Base-by-base conservation (phyloP, 352 stramenopile genomes). In the Phytophthora cajani region DNA sequence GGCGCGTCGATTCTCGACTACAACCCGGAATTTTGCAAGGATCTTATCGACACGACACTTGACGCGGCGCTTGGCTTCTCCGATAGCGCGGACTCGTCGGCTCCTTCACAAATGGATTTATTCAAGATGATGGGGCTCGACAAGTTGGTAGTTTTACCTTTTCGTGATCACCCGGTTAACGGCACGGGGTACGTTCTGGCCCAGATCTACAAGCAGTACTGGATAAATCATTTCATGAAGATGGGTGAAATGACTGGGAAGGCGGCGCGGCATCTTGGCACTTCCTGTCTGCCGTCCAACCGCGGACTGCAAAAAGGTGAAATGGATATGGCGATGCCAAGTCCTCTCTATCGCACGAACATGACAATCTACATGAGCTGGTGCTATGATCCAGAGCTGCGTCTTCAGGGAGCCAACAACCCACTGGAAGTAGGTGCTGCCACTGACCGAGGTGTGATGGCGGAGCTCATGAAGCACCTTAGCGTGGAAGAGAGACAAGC, bases 1-100 rank as follows among this genome's bases (percentile, higher is more conserved):
- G 66, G 66, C 5, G 46, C 49, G 12, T 73, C 66, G 11, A 60
- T 73, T n/a, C 53, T 73, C 33, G 66, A 73, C 53, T 69, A 65
- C 50, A 44, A 69, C 33, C 33, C 32, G 3, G 30, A 54, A 23
- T 1, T 23, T 2, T 21, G 27, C 38, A 64, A 64, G 19, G 3
- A 62, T 30, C 16, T 72, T 2, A 67, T 72, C 36, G 9, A 67
- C n/a, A 46, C 2, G 0, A 42, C 21, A 5, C 32, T 72, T 0
- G 64, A 72, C n/a, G 19, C 54, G 12, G 58, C 64, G 2, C 40
- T 72, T 16, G 64, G 64, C 1, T 72, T 67, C 32, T 21, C 27
- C 9, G 11, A 12, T 42, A 44, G 46, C 46, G 47, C 44, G 9
- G 44, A 21, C 19, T 64, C 63, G 14, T 53, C 14, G 6, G 23